Percentiles rank a stretch among this genome's conserved stretches.
Evolutionary conservation across 2,329 filamentous ascomycete species (phyloP).

Genomic region (Claviceps quebecensis): DNA sequence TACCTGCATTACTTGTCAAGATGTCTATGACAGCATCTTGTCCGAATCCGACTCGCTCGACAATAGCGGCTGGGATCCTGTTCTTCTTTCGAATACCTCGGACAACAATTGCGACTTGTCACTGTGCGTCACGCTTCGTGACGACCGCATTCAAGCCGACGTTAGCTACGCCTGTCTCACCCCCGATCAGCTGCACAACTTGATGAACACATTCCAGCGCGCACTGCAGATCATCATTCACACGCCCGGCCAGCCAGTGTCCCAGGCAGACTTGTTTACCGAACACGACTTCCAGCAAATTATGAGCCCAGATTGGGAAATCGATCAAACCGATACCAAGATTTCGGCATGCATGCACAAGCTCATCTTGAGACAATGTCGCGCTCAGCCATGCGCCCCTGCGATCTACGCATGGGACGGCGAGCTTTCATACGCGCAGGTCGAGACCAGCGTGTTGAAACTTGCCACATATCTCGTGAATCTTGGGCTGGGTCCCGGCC

Average conservation of each 20-base stretch:
- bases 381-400: conserved; percentile 22
- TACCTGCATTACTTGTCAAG: conserved; percentile 34
- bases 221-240: conserved; percentile 33
- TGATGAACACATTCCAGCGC: conserved; percentile 39
- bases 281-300: conserved; percentile 41
- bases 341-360: conserved; percentile 30
- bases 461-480: conserved; percentile 33
- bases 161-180: conserved; percentile 31
- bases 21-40: conserved; percentile 17
- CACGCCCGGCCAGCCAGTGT: conserved; percentile 26
- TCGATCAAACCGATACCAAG: conserved; percentile 23
- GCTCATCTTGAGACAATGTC: conserved; percentile 27
- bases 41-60: conserved; percentile 7
- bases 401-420: conserved; percentile 33
- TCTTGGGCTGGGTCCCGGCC: conserved; percentile 34
- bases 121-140: conserved; percentile 28
- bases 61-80: conserved; percentile 6
- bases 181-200: conserved; percentile 28
- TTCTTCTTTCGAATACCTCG: conserved; percentile 4
- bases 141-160: conserved; percentile 27
- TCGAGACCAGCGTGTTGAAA: conserved; percentile 23
- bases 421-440: conserved; percentile 26
- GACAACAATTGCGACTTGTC: conserved; percentile 31
- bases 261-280: conserved; percentile 37
- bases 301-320: conserved; percentile 34